Percentiles rank a stretch among this genome's conserved stretches.
Conservation (phyloP, 805 yeast genomes). For the Yarrowia deformans region DNA sequence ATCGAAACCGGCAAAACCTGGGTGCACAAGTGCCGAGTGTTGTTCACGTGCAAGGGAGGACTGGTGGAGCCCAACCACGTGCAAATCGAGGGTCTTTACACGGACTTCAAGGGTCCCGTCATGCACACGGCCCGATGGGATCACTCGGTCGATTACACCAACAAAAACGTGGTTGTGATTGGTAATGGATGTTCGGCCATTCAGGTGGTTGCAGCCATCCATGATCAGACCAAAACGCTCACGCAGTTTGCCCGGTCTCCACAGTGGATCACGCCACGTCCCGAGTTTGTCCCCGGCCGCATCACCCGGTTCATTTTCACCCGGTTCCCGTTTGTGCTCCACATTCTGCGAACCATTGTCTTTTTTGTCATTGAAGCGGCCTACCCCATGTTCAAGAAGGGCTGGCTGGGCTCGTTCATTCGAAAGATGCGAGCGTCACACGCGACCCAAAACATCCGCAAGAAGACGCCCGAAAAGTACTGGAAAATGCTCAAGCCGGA, state of each 20-base stretch:
- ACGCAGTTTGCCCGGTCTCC: slow-evolving; percentile 42
- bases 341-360: slow-evolving; percentile 36
- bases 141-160: slow-evolving; percentile 36
- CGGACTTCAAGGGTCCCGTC: slow-evolving; percentile 42
- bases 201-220: slow-evolving; percentile 41
- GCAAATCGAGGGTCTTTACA: slow-evolving; percentile 40
- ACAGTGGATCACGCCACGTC: slow-evolving; percentile 43
- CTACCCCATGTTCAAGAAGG: slow-evolving; percentile 41
- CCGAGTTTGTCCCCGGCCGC: slow-evolving; percentile 8
- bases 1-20: slow-evolving; percentile 37
- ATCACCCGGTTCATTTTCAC: slow-evolving; percentile 13
- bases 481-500: slow-evolving; percentile 42
- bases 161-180: slow-evolving; percentile 40
- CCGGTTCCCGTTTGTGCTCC: slow-evolving; percentile 18
- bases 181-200: slow-evolving; percentile 42
- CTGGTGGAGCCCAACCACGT: slow-evolving; percentile 41
- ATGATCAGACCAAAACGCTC: slow-evolving; percentile 34
- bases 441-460: slow-evolving; percentile 39
- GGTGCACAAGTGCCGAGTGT: slow-evolving; percentile 39
- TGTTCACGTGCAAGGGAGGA: slow-evolving; percentile 41
- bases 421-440: slow-evolving; percentile 21
- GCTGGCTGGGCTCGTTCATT: slow-evolving; percentile 35
- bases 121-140: slow-evolving; percentile 43
- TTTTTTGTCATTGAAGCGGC: slow-evolving; percentile 40
- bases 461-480: slow-evolving; percentile 41